These are phyloP conservation scores for Colletotrichum magnum DNA, from an alignment of 2,329 filamentous ascomycete species.

Conservation along the genomic window DNA sequence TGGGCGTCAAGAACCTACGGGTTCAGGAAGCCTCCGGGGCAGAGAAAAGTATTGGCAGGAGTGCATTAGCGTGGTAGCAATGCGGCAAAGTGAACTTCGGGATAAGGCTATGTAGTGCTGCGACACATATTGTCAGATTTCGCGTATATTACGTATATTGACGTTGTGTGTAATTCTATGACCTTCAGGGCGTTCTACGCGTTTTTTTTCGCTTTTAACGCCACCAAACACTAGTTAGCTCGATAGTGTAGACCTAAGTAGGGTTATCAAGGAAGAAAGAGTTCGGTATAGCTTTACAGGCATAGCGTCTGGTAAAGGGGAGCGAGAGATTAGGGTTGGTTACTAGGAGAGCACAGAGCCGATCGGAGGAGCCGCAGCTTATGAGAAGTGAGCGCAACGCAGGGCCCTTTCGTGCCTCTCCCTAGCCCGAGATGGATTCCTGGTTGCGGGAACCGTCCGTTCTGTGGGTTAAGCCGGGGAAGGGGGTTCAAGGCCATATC, in stretches of 20 bases:
- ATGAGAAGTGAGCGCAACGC: no score
- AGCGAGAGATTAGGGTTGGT: not conserved
- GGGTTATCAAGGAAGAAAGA: not conserved
- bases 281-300: constrained; percentile 1
- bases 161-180: no score
- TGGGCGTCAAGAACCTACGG: no score
- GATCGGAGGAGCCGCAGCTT: not conserved
- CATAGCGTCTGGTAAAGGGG: not conserved
- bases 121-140: not conserved
- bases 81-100: constrained; percentile 21
- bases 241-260: not conserved
- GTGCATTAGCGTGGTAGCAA: constrained; percentile 23
- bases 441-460: no score
- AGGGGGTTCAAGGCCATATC: no score
- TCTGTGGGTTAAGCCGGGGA: no score
- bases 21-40: no score
- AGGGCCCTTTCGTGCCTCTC: no score
- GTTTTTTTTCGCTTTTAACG: not conserved
- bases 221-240: not conserved
- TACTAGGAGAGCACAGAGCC: not conserved
- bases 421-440: no score
- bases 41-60: constrained; percentile 10
- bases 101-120: constrained; percentile 23
- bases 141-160: no score
- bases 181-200: no score